A percentile compares a stretch with the other conserved stretches of the same genome.
These are phyloP conservation scores for Pholiota conissans DNA, from an alignment of 768 basidiomycete species.

Conservation along the genomic window DNA sequence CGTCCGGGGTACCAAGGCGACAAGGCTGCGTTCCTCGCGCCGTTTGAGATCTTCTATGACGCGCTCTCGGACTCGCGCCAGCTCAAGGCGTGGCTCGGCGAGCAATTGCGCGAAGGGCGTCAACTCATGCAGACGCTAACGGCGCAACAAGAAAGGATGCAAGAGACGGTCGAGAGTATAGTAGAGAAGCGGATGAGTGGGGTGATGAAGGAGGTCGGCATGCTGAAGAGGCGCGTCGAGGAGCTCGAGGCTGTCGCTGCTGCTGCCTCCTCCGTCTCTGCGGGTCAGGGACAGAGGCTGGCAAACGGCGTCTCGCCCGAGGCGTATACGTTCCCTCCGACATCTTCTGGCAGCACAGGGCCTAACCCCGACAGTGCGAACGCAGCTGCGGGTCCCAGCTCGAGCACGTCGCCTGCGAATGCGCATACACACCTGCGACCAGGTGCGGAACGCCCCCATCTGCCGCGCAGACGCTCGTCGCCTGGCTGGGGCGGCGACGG, in stretches of 20 bases:
- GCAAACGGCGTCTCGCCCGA: slow-evolving; percentile 10
- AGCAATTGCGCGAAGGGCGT: slow-evolving; percentile 69
- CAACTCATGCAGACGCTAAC: slow-evolving; percentile 49
- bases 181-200: slow-evolving; percentile 61
- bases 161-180: slow-evolving; percentile 55
- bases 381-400: neutral
- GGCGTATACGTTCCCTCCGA: slow-evolving; percentile 49
- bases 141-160: slow-evolving; percentile 64
- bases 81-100: slow-evolving; percentile 73
- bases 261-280: slow-evolving; percentile 21
- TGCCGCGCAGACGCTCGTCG: slow-evolving; percentile 36
- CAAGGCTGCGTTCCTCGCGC: slow-evolving; percentile 77
- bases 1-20: slow-evolving; percentile 61
- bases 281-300: slow-evolving; percentile 1
- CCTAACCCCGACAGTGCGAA: neutral
- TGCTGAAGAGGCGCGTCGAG: slow-evolving; percentile 63
- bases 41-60: slow-evolving; percentile 85
- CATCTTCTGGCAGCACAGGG: slow-evolving; percentile 10
- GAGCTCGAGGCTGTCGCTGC: slow-evolving; percentile 53
- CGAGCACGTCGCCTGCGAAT: neutral
- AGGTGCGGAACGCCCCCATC: slow-evolving; percentile 27
- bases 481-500: slow-evolving; percentile 34
- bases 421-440: slow-evolving; percentile 19
- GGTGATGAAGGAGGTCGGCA: slow-evolving; percentile 61
- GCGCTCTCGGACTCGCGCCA: slow-evolving; percentile 79